Evolutionary conservation across 345 rosid genomes (phyloP), one percentile per base, ranked within the genome.

Genomic region (Excoecaria agallocha): DNA sequence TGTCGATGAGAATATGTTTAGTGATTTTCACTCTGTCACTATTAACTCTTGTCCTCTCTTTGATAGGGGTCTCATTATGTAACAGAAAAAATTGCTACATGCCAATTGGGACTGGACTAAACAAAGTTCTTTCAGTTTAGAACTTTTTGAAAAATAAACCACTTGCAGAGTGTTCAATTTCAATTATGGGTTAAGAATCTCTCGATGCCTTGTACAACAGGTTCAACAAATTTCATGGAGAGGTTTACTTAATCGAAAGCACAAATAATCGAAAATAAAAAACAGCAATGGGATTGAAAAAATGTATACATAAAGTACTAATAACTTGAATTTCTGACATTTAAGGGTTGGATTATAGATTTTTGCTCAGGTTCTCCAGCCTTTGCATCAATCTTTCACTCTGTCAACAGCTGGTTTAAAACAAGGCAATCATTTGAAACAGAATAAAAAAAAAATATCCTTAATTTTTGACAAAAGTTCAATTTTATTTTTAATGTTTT

Each of bases 291-390:
- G 30, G 30, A 30, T 30, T 30, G 30, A 30, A 30, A 30, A 30
- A 30, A 30, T 30, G 30, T 30, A 30, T 0, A 37, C 2, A 30
- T 19, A 0, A 8, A 68, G 3, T 22, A 3, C 56, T 58, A 58
- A 58, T 19, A 58, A 51, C 19, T 51, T 41, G 3, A 6, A 11
- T 11, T 20, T 9, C 4, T 54, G 19, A 6, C 11, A 38, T 10
- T 52, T 49, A 39, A 56, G 51, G 20, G 25, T 5, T 58, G 61
- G 76, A 80, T 77, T 89, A 87, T 8, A 91, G 71, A 68, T 83
- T 84, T 81, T 86, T 88, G 89, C 82, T 87, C 64, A 93, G 85
- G 70, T 93, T 94, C 74, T 89, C 91, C 81, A 93, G 77, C 76
- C 89, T 93, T 82, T 74, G 82, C 88, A 87, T 86, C 64, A 85